A percentile compares a stretch with the other conserved stretches of the same genome.
Conservation (phyloP, 176 grass and related monocot species). For the Miscanthus lutarioriparius region DNA sequence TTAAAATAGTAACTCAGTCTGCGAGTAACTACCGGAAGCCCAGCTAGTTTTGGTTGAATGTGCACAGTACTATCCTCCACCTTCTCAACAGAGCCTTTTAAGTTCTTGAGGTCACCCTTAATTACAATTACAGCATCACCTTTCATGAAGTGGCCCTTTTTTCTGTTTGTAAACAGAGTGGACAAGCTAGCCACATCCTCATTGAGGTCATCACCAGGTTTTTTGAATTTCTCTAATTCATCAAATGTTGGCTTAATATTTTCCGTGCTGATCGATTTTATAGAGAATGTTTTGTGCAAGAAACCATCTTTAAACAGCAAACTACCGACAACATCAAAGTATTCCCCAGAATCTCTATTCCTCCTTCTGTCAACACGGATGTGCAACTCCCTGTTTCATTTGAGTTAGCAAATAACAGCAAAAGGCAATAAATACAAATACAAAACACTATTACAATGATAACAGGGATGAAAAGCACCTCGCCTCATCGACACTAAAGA, state of each 20-base stretch:
- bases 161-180: constrained; percentile 77
- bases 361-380: constrained; percentile 64
- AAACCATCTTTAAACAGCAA: constrained; percentile 87
- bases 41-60: constrained; percentile 58
- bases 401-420: constrained; percentile 23
- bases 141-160: constrained; percentile 88
- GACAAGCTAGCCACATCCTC: constrained; percentile 70
- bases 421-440: constrained; percentile 20
- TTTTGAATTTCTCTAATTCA: constrained; percentile 83
- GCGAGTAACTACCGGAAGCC: constrained; percentile 56
- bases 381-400: constrained; percentile 58
- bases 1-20: constrained; percentile 1
- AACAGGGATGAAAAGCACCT: constrained; percentile 52
- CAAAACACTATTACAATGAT: background rate
- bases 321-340: constrained; percentile 66
- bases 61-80: constrained; percentile 74
- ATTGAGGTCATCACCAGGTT: constrained; percentile 67
- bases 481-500: constrained; percentile 78
- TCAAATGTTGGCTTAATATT: constrained; percentile 74
- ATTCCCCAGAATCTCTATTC: constrained; percentile 65
- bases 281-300: constrained; percentile 70
- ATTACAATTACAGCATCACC: constrained; percentile 82
- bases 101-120: constrained; percentile 68
- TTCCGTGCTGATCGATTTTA: constrained; percentile 67
- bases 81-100: constrained; percentile 83